Conservation (phyloP, 345 rosid species). For the Capsella bursapastoris region DNA sequence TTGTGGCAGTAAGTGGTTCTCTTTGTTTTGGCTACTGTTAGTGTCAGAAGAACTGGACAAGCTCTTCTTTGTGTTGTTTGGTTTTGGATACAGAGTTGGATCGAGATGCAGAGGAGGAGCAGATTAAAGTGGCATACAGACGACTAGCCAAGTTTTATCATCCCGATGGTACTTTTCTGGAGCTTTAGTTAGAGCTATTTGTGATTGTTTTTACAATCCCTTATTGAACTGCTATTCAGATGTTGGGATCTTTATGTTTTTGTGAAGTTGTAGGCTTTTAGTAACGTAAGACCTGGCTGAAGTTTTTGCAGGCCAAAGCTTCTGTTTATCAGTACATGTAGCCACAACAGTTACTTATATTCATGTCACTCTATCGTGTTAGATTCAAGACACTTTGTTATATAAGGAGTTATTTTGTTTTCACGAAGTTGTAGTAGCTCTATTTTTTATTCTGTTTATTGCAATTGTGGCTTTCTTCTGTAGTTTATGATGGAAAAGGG, state of each 20-base stretch:
- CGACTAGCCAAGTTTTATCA: conserved; percentile 92
- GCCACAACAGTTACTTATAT: too few species aligned
- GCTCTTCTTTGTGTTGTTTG: background rate
- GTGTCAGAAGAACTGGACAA: background rate
- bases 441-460: conserved; percentile 19
- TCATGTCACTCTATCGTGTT: too few species aligned
- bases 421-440: background rate
- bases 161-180: conserved; percentile 75
- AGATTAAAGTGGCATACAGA: conserved; percentile 85
- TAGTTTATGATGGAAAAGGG: conserved; percentile 94
- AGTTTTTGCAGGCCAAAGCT: background rate
- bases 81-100: conserved; percentile 67
- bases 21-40: background rate
- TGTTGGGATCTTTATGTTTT: too few species aligned
- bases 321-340: background rate
- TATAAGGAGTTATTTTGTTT: conserved; percentile 4
- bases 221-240: too few species aligned
- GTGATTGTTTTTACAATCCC: background rate
- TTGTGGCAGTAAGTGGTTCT: background rate
- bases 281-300: too few species aligned
- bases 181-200: conserved; percentile 13
- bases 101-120: conserved; percentile 80
- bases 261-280: too few species aligned
- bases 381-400: too few species aligned
- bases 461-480: conserved; percentile 17